Percentiles rank a stretch among this genome's conserved stretches.
phyloP scores from a whole-genome alignment of 2,329 filamentous ascomycete species.

The Colletotrichum sp. region DNA sequence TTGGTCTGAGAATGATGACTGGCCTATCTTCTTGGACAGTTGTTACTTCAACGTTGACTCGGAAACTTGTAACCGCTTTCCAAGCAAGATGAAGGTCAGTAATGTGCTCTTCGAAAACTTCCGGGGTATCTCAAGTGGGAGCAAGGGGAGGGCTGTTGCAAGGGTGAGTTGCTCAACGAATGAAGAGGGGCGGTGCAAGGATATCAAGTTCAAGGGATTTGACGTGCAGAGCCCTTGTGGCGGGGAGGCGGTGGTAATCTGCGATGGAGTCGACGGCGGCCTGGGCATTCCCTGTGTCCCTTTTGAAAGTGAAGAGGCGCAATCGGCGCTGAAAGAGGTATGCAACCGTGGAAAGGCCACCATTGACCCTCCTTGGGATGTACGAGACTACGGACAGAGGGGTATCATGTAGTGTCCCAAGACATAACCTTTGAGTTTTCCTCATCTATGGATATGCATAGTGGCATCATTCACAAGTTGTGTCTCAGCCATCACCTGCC shows the following conservation, averaged over 20 bases:
- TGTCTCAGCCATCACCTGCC: neutral
- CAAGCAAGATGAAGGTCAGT: slow-evolving; percentile 62
- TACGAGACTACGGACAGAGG: neutral
- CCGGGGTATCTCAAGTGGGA: slow-evolving; percentile 60
- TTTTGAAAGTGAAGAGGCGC: slow-evolving; percentile 35
- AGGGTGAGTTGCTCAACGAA: slow-evolving; percentile 60
- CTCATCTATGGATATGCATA: neutral
- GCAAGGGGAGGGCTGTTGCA: slow-evolving; percentile 58
- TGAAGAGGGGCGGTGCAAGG: slow-evolving; percentile 57
- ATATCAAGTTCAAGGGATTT: slow-evolving; percentile 61
- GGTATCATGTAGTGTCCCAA: neutral
- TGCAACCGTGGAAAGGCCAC: slow-evolving; percentile 32
- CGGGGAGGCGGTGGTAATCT: slow-evolving; percentile 49
- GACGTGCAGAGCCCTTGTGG: slow-evolving; percentile 56
- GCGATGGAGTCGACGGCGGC: slow-evolving; percentile 49
- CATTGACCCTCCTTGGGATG: slow-evolving; percentile 12
- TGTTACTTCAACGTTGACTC: slow-evolving; percentile 64
- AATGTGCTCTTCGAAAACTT: slow-evolving; percentile 66
- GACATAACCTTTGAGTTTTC: neutral
- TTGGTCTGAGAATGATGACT: slow-evolving; percentile 63
- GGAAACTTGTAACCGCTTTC: slow-evolving; percentile 56
- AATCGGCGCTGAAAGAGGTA: slow-evolving; percentile 32
- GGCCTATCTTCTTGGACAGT: slow-evolving; percentile 62
- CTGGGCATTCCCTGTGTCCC: slow-evolving; percentile 38
- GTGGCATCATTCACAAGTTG: neutral